Evolutionary conservation across 2,329 filamentous ascomycete genomes (phyloP), one percentile per base, ranked within the genome.

Genomic region (Penicillium vulpinum): DNA sequence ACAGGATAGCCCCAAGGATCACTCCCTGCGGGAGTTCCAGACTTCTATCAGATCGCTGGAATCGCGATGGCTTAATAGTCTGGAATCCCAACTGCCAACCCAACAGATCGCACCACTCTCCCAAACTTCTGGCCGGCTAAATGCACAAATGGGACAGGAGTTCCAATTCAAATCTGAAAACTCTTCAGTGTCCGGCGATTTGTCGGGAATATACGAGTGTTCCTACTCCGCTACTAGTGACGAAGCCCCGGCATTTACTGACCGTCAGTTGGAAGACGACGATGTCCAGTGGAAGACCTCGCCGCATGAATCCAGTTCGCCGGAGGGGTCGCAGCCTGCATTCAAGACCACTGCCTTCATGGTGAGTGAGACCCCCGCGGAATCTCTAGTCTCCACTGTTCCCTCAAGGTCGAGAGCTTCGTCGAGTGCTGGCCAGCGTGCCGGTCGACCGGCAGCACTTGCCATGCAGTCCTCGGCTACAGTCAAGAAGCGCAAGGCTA

Each of bases 401-500:
- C 63, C 70, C 24, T 56, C 67, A 2, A 62, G 66, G 45, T 62
- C 70, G 9, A 62, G 63, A 46, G 56, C 63, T 33, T 67, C 64
- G 2, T 65, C 66, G 7, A 54, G 66, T 33, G 54, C 62, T 43
- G 62, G 65, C 4, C 67, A 68, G 15, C 67, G 68, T 29, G 41
- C 56, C 1, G 61, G 64, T 40, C 67, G 67, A n/a, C 67, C 69
- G n/a, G 65, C 61, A 46, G 61, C 70, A 31, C 68, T 73, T 21
- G 67, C 65, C 9, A 62, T 73, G 48, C 72, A 74, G 54, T 67
- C 70, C 4, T 62, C 60, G 13, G 65, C 66, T 38, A 68, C 69
- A 3, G 65, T 71, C 10, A 67, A 72, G 52, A 75, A 73, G 62
- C 72, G 74, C 57, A 75, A 74, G 59, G 70, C 70, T 54, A 67